These are phyloP conservation scores for Bryoerythrophyllum caledonicum DNA, from an alignment of 225 moss, liverwort and hornwort genomes.

Conservation along the genomic window DNA sequence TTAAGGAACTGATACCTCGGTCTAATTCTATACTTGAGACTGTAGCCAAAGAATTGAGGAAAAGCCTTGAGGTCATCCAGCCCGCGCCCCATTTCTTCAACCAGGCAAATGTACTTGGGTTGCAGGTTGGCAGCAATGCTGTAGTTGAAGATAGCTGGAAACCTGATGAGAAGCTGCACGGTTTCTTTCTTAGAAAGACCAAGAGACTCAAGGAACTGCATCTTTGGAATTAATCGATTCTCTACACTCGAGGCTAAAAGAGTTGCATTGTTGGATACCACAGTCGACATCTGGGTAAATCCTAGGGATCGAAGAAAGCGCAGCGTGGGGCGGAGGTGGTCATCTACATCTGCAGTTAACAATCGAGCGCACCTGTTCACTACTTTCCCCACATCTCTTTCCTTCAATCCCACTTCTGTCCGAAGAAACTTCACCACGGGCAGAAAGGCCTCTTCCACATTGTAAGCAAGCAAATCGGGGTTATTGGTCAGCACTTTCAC, in stretches of 20 bases:
- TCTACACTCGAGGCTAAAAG: constrained; percentile 67
- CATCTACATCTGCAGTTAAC: constrained; percentile 54
- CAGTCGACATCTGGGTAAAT: constrained; percentile 51
- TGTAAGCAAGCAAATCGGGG: constrained; percentile 57
- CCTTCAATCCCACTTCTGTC: constrained; percentile 59
- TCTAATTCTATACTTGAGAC: constrained; percentile 66
- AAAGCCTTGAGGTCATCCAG: constrained; percentile 68
- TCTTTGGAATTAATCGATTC: constrained; percentile 69
- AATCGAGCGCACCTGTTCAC: constrained; percentile 70
- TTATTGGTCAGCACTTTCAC: constrained; percentile 70
- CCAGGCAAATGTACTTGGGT: constrained; percentile 67
- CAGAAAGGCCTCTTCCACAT: constrained; percentile 48
- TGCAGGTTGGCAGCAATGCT: constrained; percentile 72
- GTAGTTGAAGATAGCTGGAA: constrained; percentile 91
- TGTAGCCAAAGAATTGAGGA: constrained; percentile 92
- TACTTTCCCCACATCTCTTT: constrained; percentile 57
- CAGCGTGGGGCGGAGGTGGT: constrained; percentile 70
- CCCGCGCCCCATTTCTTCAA: constrained; percentile 64
- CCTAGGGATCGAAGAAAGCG: constrained; percentile 62
- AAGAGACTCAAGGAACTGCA: constrained; percentile 59
- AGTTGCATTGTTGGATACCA: constrained; percentile 73
- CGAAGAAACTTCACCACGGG: constrained; percentile 60
- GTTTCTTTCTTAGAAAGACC: constrained; percentile 62
- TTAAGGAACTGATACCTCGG: constrained; percentile 56
- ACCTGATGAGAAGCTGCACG: constrained; percentile 56